A percentile compares a stretch with the other conserved stretches of the same genome.
Conservation (phyloP, 345 rosid species). For the Clausena lansium region DNA sequence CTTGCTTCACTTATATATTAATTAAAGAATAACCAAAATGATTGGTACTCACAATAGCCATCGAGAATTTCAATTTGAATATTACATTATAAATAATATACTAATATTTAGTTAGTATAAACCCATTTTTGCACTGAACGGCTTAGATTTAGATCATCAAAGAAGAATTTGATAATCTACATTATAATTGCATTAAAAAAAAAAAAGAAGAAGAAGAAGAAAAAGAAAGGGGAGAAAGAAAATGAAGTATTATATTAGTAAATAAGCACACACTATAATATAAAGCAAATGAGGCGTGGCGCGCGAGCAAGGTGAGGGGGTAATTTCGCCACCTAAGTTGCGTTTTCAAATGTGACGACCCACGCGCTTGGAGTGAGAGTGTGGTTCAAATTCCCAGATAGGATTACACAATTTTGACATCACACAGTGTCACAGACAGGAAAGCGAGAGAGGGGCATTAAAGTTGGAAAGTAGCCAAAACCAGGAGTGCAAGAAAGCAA, state of each 20-base stretch:
- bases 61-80: too few species aligned
- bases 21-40: neutral
- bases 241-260: too few species aligned
- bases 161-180: neutral
- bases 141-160: neutral
- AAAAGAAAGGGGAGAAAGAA: too few species aligned
- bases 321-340: neutral
- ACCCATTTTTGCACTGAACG: neutral
- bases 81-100: too few species aligned
- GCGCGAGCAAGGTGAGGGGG: neutral
- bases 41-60: too few species aligned
- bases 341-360: neutral
- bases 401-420: conserved; percentile 3
- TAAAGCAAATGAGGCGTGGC: too few species aligned
- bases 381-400: neutral
- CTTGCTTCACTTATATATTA: neutral
- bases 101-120: too few species aligned
- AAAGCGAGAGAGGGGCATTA: neutral
- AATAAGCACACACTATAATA: too few species aligned
- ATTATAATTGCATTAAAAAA: too few species aligned
- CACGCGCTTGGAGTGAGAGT: conserved; percentile 23
- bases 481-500: neutral
- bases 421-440: neutral
- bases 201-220: too few species aligned
- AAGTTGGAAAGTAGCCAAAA: conserved; percentile 1